These are phyloP conservation scores for Lignosus rhinocerotis DNA, from an alignment of 1,284 basidiomycete genomes.

Conservation along the genomic window DNA sequence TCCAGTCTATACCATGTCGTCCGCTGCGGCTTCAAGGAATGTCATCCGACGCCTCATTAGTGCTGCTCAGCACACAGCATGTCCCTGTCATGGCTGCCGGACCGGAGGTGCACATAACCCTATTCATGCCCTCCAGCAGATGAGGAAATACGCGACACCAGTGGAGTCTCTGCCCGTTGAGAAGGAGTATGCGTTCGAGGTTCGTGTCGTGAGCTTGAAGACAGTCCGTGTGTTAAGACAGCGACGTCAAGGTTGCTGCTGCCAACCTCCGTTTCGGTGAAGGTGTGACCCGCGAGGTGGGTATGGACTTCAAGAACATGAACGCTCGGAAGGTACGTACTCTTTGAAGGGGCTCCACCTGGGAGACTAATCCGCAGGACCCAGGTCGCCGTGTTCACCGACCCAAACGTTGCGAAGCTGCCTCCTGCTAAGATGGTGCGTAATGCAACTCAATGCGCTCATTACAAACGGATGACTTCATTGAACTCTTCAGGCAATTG, in stretches of 20 bases:
- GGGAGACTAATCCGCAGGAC: slow-evolving; percentile 19
- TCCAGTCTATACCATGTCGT: slow-evolving; percentile 44
- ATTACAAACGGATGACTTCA: not conserved
- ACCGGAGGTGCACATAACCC: slow-evolving; percentile 43
- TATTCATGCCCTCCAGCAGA: slow-evolving; percentile 53
- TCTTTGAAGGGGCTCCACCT: slow-evolving; percentile 3
- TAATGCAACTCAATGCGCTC: slow-evolving; percentile 17
- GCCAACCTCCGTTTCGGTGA: slow-evolving; percentile 89
- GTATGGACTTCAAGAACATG: slow-evolving; percentile 93
- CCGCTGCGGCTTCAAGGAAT: slow-evolving; percentile 48
- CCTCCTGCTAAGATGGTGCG: slow-evolving; percentile 80
- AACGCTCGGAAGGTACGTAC: slow-evolving; percentile 70
- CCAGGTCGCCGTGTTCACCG: slow-evolving; percentile 93
- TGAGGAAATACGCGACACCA: slow-evolving; percentile 83
- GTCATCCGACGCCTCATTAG: slow-evolving; percentile 70
- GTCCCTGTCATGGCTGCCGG: slow-evolving; percentile 75
- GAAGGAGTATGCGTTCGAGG: slow-evolving; percentile 97
- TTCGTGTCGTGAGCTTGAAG: slow-evolving; percentile 31
- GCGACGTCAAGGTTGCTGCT: slow-evolving; percentile 72
- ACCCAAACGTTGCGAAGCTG: slow-evolving; percentile 81
- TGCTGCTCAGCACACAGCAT: slow-evolving; percentile 68
- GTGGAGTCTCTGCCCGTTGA: slow-evolving; percentile 60
- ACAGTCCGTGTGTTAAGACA: not conserved
- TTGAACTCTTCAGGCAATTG: slow-evolving; percentile 56
- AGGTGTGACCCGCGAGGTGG: slow-evolving; percentile 88